Percentiles rank a stretch among this genome's conserved stretches.
Evolutionary conservation across 106 monocot genomes (phyloP).

Genomic region (Narthecium ossifragum): DNA sequence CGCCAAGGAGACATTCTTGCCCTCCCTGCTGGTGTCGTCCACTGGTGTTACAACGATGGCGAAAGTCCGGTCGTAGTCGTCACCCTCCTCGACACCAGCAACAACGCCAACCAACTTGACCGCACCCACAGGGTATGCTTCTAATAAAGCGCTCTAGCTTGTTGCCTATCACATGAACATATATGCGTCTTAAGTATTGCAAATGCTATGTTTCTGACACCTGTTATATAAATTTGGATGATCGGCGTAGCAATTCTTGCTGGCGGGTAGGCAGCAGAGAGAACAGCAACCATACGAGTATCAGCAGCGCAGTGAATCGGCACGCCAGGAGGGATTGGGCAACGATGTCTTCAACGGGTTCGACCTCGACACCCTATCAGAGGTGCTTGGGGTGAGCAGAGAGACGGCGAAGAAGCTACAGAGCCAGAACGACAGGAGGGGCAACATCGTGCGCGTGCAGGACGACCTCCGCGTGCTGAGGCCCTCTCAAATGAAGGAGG

Average conservation of each 20-base stretch:
- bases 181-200: too few species aligned
- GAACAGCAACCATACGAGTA: background rate
- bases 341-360: constrained; percentile 9
- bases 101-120: constrained; percentile 60
- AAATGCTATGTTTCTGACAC: too few species aligned
- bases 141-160: too few species aligned
- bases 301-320: background rate
- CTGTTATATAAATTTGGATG: too few species aligned
- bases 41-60: constrained; percentile 4
- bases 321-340: background rate
- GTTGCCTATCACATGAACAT: too few species aligned
- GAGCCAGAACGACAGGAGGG: constrained; percentile 8
- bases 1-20: constrained; percentile 49
- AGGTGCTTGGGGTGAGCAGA: constrained; percentile 1
- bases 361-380: background rate
- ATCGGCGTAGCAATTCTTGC: constrained; percentile 13
- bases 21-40: constrained; percentile 1
- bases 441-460: constrained; percentile 12
- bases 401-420: constrained; percentile 16
- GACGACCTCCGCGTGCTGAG: background rate
- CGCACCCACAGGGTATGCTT: constrained; percentile 28
- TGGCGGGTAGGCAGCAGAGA: constrained; percentile 10
- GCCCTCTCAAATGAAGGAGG: background rate
- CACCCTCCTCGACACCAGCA: constrained; percentile 26
- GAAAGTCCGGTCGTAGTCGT: background rate